Evolutionary conservation across 768 basidiomycete genomes (phyloP).

Genomic region (Leccinum imitatum): DNA sequence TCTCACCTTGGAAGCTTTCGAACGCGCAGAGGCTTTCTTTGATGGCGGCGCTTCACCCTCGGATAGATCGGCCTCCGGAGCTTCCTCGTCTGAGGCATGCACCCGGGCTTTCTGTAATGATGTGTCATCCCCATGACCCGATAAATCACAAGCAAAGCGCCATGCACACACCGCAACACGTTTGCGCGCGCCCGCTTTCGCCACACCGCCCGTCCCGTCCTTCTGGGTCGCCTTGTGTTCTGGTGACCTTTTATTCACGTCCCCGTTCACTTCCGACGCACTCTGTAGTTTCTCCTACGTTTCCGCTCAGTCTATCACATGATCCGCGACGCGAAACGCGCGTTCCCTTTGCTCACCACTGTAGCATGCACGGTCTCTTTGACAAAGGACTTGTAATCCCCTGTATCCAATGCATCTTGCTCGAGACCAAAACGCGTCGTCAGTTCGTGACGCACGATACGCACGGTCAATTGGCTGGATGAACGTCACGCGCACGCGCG

Average conservation of each 20-base stretch:
- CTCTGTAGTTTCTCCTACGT: slow-evolving; percentile 12
- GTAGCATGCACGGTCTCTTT: slow-evolving; percentile 32
- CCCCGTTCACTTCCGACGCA: slow-evolving; percentile 7
- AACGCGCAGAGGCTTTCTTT: slow-evolving; percentile 14
- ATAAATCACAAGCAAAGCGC: background rate
- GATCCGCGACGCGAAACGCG: background rate
- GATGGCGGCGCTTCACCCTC: slow-evolving; percentile 1
- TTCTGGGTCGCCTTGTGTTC: slow-evolving; percentile 8
- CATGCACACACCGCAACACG: slow-evolving; percentile 13
- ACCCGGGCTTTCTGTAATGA: background rate
- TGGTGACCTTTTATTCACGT: background rate
- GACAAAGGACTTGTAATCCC: slow-evolving; percentile 46
- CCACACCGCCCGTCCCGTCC: slow-evolving; percentile 2
- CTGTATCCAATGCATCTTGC: slow-evolving; percentile 41
- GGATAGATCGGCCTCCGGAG: slow-evolving; percentile 1
- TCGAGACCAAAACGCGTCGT: slow-evolving; percentile 48
- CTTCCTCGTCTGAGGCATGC: background rate
- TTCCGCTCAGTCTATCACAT: background rate
- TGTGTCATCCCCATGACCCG: background rate
- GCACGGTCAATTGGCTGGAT: slow-evolving; percentile 40
- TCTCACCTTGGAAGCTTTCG: slow-evolving; percentile 14
- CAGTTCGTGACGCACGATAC: slow-evolving; percentile 49
- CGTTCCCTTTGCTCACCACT: slow-evolving; percentile 7
- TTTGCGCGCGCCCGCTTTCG: slow-evolving; percentile 10
- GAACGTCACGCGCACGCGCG: slow-evolving; percentile 1